phyloP scores from a whole-genome alignment of 345 rosid species.

The Eucalyptus virginea region DNA sequence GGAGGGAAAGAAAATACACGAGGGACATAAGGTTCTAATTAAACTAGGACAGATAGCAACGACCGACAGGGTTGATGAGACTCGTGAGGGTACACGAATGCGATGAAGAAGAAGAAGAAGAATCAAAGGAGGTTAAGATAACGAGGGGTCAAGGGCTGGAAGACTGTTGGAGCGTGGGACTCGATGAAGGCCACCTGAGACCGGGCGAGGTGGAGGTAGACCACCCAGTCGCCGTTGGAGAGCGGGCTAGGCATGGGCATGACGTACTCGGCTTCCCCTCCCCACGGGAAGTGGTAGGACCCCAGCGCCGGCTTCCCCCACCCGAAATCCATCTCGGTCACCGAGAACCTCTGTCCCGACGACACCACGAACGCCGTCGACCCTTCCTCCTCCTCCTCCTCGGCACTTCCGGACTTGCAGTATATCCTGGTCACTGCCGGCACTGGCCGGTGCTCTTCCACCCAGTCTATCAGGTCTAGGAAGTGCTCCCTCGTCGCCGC shows the following conservation, averaged over 20 bases:
- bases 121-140: neutral
- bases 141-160: slow-evolving; percentile 17
- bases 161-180: slow-evolving; percentile 5
- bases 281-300: slow-evolving; percentile 56
- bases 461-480: slow-evolving; percentile 66
- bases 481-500: slow-evolving; percentile 51
- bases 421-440: slow-evolving; percentile 38
- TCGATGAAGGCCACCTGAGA: slow-evolving; percentile 21
- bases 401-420: neutral
- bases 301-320: slow-evolving; percentile 46
- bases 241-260: slow-evolving; percentile 57
- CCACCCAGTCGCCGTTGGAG: slow-evolving; percentile 47
- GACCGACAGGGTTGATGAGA: neutral
- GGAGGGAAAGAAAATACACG: neutral
- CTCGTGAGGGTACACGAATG: neutral
- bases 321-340: slow-evolving; percentile 31
- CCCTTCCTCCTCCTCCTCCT: slow-evolving; percentile 16
- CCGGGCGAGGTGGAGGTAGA: slow-evolving; percentile 28
- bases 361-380: slow-evolving; percentile 53
- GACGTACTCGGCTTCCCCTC: slow-evolving; percentile 37
- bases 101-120: neutral
- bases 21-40: neutral
- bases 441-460: slow-evolving; percentile 52
- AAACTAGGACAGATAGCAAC: neutral
- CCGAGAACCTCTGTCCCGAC: slow-evolving; percentile 53